Base-by-base conservation (phyloP, 2,329 filamentous ascomycete genomes). In the Colletotrichum liriopes region DNA sequence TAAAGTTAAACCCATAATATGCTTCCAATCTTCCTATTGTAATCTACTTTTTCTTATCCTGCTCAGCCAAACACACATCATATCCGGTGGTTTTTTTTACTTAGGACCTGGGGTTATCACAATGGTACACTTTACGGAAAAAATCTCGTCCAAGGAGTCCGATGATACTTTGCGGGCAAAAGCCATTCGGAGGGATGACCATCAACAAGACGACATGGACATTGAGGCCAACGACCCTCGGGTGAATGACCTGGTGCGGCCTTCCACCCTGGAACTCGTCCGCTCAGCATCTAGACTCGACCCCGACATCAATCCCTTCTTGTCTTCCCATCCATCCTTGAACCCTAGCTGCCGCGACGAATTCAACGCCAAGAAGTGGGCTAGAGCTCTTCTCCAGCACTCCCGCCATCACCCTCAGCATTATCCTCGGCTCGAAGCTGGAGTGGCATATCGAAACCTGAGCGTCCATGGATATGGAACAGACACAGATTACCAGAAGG, bases 311-410 rank as follows among this genome's bases (percentile, higher is more conserved):
- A 79, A 79, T n/a, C 76, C 77, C 0, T 78, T 77, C 54, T 74
- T 79, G 37, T 74, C 77, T 14, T 75, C 76, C 0, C 73, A 78
- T 51, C 78, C 80, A 2, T 73, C 76, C 0, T 76, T 88, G 49
- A 85, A 89, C 67, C 87, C 87, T 1, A 74, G 75, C 49, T 82
- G 81, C 49, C 76, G 80, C 16, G 80, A 84, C 29, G 80, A 84
- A 35, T 88, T 88, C 77, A 81, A 82, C 56, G 79, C 84, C 6
- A 81, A 81, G 71, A 80, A 81, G 59, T 88, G 86, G 85, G 82
- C 84, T 73, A 84, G 83, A 75, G 82, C 84, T 55, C 76, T 87
- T 63, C 77, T 87, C 43, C 82, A 82, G 11, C 79, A 85, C 35
- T 82, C 82, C 23, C 77, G 77, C 23, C 75, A 79, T 26, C 79